Conservation (phyloP, 1,284 basidiomycete genomes). For the Quambalaria eucalypti region DNA sequence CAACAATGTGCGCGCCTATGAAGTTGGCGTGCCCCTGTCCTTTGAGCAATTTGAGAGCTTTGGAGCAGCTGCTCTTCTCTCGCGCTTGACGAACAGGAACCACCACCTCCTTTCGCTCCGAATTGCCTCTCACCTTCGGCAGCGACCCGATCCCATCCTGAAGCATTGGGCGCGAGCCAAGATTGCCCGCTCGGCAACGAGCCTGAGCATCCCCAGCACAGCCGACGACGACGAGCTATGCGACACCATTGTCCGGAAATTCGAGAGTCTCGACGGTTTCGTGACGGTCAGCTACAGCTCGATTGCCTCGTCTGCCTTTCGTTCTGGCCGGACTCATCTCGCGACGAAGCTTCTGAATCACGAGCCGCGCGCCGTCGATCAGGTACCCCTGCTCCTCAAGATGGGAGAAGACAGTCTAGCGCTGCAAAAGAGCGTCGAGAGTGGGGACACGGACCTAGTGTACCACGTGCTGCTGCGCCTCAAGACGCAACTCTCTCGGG, state of each 20-base stretch:
- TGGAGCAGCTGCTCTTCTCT: slow-evolving; percentile 56
- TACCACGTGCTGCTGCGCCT: slow-evolving; percentile 25
- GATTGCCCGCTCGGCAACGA: slow-evolving; percentile 58
- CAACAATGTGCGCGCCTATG: slow-evolving; percentile 80
- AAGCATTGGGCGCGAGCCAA: slow-evolving; percentile 94
- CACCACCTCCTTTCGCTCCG: slow-evolving; percentile 83
- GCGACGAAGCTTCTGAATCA: slow-evolving; percentile 93
- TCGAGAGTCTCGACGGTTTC: slow-evolving; percentile 55
- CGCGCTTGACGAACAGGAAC: slow-evolving; percentile 74
- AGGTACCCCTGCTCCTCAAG: slow-evolving; percentile 78
- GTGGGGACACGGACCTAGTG: slow-evolving; percentile 80
- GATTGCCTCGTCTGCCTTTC: slow-evolving; percentile 88
- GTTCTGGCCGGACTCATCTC: slow-evolving; percentile 70
- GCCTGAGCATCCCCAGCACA: slow-evolving; percentile 6
- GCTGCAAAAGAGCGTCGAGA: slow-evolving; percentile 79
- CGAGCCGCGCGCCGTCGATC: slow-evolving; percentile 78
- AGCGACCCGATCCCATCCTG: slow-evolving; percentile 77
- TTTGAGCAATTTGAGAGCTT: slow-evolving; percentile 63
- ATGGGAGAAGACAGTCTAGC: slow-evolving; percentile 93
- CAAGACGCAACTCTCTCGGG: slow-evolving; percentile 70
- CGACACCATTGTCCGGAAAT: slow-evolving; percentile 74
- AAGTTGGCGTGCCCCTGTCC: slow-evolving; percentile 86
- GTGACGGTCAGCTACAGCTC: slow-evolving; percentile 75
- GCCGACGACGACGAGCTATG: slow-evolving; percentile 65
- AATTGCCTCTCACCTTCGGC: slow-evolving; percentile 72